phyloP scores from a whole-genome alignment of 1,284 basidiomycete species.

The Trametes hirsuta region DNA sequence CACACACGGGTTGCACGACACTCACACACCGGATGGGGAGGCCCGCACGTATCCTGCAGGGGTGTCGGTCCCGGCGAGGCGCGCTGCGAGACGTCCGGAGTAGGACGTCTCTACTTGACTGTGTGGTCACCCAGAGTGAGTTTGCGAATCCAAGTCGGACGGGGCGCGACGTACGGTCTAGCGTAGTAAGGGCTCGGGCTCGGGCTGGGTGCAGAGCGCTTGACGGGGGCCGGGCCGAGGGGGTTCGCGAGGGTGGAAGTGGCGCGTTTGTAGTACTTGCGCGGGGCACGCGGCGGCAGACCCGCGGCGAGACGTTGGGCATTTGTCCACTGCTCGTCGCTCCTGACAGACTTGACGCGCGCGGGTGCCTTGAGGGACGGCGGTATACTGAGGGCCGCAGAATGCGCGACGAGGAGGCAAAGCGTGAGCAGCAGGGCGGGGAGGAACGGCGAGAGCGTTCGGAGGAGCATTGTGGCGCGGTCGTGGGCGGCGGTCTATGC shows the following conservation, averaged over 20 bases:
- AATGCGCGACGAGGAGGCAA: slow-evolving; percentile 6
- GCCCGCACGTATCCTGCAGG: slow-evolving; percentile 15
- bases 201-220: slow-evolving; percentile 19
- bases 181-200: slow-evolving; percentile 15
- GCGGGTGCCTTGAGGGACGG: neutral
- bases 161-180: slow-evolving; percentile 8
- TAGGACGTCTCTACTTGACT: slow-evolving; percentile 10
- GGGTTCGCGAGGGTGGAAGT: slow-evolving; percentile 9
- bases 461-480: slow-evolving; percentile 16
- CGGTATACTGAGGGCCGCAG: slow-evolving; percentile 10
- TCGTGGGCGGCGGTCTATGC: neutral
- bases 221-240: slow-evolving; percentile 10
- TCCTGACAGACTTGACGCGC: slow-evolving; percentile 7
- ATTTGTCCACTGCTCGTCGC: slow-evolving; percentile 23
- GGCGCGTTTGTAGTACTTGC: slow-evolving; percentile 13
- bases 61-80: slow-evolving; percentile 2
- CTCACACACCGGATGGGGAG: slow-evolving; percentile 25
- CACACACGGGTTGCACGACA: neutral
- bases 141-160: neutral
- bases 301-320: slow-evolving; percentile 28
- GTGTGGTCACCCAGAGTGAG: neutral
- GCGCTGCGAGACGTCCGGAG: slow-evolving; percentile 19
- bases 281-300: slow-evolving; percentile 27
- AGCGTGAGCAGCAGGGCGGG: slow-evolving; percentile 15
- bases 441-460: slow-evolving; percentile 12